Percentiles rank a stretch among this genome's conserved stretches.
Conservation (phyloP, 2,329 filamentous ascomycete genomes). For the Escovopsis weberi region DNA sequence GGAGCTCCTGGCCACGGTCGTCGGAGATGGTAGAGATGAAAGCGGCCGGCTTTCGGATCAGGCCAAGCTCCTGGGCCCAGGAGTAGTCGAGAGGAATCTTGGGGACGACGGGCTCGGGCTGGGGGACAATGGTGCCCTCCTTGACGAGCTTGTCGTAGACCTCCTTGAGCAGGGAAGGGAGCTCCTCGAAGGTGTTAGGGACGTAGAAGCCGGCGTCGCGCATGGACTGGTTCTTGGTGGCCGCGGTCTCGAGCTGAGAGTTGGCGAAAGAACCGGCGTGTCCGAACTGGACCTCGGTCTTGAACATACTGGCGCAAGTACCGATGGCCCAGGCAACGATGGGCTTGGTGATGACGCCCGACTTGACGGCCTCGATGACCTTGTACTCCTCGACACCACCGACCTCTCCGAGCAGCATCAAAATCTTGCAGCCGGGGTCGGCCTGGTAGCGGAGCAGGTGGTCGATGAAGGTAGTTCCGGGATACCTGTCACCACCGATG, state of each 20-base stretch:
- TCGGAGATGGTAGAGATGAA: conserved; percentile 99
- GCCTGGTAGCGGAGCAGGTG: conserved; percentile 92
- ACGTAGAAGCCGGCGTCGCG: conserved; percentile 87
- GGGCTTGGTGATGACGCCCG: conserved; percentile 89
- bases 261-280: conserved; percentile 98
- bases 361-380: conserved; percentile 95
- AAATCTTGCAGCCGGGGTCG: conserved; percentile 95
- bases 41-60: conserved; percentile 97
- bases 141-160: conserved; percentile 85
- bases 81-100: conserved; percentile 99
- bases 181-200: conserved; percentile 91
- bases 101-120: conserved; percentile 79
- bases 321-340: conserved; percentile 99
- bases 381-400: conserved; percentile 99
- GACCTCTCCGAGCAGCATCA: conserved; percentile 90
- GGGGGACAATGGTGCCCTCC: conserved; percentile 70
- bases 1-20: conserved; percentile 96
- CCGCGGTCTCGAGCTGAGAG: conserved; percentile 95
- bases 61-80: conserved; percentile 97
- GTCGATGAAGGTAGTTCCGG: conserved; percentile 98
- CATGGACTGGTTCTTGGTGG: conserved; percentile 95
- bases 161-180: conserved; percentile 58
- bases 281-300: conserved; percentile 99
- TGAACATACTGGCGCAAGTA: conserved; percentile 99
- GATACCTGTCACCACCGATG: conserved; percentile 98